Evolutionary conservation across 257 asterid species (phyloP).

Genomic region (Petrea volubilis): DNA sequence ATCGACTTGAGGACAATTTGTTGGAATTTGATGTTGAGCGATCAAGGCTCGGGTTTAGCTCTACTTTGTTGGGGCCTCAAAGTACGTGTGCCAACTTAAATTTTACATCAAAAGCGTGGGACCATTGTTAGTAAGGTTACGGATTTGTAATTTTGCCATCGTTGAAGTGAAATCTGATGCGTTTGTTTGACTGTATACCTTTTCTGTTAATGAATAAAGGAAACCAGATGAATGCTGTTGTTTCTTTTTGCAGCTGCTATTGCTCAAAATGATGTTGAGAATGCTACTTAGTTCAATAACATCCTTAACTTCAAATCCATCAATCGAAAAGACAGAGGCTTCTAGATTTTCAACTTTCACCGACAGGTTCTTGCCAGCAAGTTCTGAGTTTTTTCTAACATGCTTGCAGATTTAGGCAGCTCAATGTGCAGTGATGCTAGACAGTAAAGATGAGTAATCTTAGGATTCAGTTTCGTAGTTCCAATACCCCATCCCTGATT

Average conservation of each 20-base stretch:
- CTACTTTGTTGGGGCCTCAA: slow-evolving; percentile 37
- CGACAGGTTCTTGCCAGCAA: too few relatives aligned
- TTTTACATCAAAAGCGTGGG: slow-evolving; percentile 22
- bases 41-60: slow-evolving; percentile 51
- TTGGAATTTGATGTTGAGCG: slow-evolving; percentile 51
- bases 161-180: neutral
- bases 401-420: neutral
- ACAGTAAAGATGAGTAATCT: neutral
- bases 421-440: neutral
- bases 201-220: neutral
- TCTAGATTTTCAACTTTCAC: too few relatives aligned
- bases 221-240: neutral
- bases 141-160: neutral
- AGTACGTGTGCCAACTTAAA: slow-evolving; percentile 51
- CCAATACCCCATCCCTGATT: neutral
- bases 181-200: neutral
- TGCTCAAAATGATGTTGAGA: too few relatives aligned
- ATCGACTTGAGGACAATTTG: slow-evolving; percentile 53
- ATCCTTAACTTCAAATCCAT: too few relatives aligned
- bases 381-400: too few relatives aligned
- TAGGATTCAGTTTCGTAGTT: neutral
- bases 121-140: neutral
- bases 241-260: neutral
- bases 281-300: too few relatives aligned
- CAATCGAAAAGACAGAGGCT: too few relatives aligned